Base-by-base conservation (phyloP, 2,329 filamentous ascomycete species). In the Talaromyces piceae region DNA sequence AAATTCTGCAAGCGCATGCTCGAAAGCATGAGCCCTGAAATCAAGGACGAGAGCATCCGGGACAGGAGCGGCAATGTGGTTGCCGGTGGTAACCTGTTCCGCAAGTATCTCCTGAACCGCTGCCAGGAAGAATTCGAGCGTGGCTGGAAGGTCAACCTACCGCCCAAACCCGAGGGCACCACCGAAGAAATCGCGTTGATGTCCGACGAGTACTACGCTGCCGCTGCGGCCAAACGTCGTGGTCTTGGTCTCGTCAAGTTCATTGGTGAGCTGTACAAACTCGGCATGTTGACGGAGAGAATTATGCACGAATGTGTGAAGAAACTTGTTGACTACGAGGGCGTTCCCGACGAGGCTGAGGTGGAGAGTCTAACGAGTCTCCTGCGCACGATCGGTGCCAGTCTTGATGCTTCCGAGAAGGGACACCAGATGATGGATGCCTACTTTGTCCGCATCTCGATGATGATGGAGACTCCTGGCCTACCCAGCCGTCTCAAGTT, bases 301-400 rank as follows among this genome's bases (percentile, higher is more conserved):
- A 98, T 98, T 73, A 98, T 98, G 93, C 91, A 98, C 76, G 89
- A 96, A 73, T 98, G 93, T 80, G 90, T 98, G 25, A 86, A 90
- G 75, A 95, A 95, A 73, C 81, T 98, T 57, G 88, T 98, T 59
- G 91, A 98, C 73, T 97, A 94, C 71, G 86, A 91, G 65, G 90
- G 88, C 56, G 76, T 89, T 55, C 93, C 93, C 41, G 93, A 98
- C 61, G 93, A 98, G 73, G 88, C 91, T 49, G 91, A 96, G 69
- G 86, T 98, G 54, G 93, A 98, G 78, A 95, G 89, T 60, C 83
- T 98, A 71, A 90, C 86, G 63, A 96, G 94, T 74, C 79, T 98
- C 57, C 81, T 98, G 55, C 84, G 86, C 59, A 95, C 93, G 33
- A 94, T 98, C 57, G 93, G 93, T 76, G 80, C 75, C 60, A 91